Evolutionary conservation across 2,329 filamentous ascomycete genomes (phyloP).

Genomic region (Ampelomyces quisqualis): DNA sequence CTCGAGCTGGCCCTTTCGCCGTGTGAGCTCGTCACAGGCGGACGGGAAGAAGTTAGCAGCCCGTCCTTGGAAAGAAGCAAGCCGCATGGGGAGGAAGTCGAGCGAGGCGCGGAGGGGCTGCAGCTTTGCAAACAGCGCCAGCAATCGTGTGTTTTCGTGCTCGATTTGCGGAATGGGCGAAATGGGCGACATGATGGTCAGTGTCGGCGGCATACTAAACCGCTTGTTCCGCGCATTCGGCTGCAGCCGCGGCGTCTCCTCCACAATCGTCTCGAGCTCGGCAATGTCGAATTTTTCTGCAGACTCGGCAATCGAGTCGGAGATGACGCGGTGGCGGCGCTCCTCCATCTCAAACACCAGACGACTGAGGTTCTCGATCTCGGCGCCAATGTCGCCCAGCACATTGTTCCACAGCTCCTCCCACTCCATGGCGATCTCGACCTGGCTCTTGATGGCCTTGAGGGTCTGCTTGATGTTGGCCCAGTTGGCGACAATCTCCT

Average conservation of each 20-base stretch:
- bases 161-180: constrained; percentile 56
- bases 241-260: constrained; percentile 67
- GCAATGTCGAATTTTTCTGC: constrained; percentile 71
- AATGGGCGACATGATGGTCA: constrained; percentile 62
- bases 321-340: constrained; percentile 76
- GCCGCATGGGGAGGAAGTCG: constrained; percentile 92
- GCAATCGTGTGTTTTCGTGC: constrained; percentile 82
- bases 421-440: constrained; percentile 98
- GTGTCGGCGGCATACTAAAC: constrained; percentile 64
- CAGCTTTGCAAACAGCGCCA: constrained; percentile 92
- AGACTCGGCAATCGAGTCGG: constrained; percentile 60
- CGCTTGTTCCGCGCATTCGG: constrained; percentile 61
- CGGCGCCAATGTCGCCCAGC: constrained; percentile 86
- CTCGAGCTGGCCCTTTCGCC: constrained; percentile 72
- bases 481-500: constrained; percentile 82
- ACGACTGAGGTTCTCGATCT: constrained; percentile 76
- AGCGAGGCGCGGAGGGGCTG: constrained; percentile 89
- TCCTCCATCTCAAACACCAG: constrained; percentile 98
- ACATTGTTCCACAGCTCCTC: constrained; percentile 95
- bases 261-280: constrained; percentile 89
- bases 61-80: constrained; percentile 80
- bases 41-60: constrained; percentile 81
- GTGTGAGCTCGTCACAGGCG: constrained; percentile 84
- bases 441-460: constrained; percentile 79
- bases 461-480: constrained; percentile 74